Base-by-base conservation (phyloP, 495 filamentous ascomycete species). In the Chaetomium cochliodes region DNA sequence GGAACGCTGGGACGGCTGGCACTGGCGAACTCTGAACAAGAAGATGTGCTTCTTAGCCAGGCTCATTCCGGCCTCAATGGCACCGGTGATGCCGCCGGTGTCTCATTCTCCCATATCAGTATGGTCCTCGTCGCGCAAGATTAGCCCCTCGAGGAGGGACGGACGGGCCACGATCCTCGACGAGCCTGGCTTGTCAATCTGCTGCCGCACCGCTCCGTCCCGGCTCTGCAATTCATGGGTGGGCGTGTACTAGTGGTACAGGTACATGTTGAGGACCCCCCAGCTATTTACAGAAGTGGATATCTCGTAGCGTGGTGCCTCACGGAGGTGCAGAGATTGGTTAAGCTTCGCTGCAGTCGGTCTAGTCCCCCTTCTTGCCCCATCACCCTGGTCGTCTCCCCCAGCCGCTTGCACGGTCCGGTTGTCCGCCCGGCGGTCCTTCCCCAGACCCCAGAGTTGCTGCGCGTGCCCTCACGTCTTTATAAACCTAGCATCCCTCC, bases 251-350 rank as follows among this genome's bases (percentile, higher is more conserved):
- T 50, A 54, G 56, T 26, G 53, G n/a, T 50, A 50, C 46, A 47
- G 16, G 53, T 20, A 50, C 61, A 47, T 57, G 16, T 25, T 15
- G 51, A 23, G 61, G 61, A 49, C 46, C 51, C n/a, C 46, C 65
- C 44, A 63, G 56, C 67, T 71, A 69, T 69, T 69, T 68, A 47
- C 65, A 69, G 66, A 61, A 68, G 66, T 69, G 70, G 69, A 73
- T 66, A 59, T n/a, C 55, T 51, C 63, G 62, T 44, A 30, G 49
- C 25, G 47, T n/a, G 49, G 30, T 64, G 42, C 9, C 33, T 37
- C 33, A 37, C 33, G 33, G 33, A 37, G 33, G 33, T 37, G 63
- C 44, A 55, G 50, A 63, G 64, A 64, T 72, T 72, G 65, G 72
- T 62, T 61, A 69, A 71, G 69, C 64, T 71, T 71, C 64, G 51